Conservation (phyloP, 140 eudicot genomes). For the Cichorium intybus region DNA sequence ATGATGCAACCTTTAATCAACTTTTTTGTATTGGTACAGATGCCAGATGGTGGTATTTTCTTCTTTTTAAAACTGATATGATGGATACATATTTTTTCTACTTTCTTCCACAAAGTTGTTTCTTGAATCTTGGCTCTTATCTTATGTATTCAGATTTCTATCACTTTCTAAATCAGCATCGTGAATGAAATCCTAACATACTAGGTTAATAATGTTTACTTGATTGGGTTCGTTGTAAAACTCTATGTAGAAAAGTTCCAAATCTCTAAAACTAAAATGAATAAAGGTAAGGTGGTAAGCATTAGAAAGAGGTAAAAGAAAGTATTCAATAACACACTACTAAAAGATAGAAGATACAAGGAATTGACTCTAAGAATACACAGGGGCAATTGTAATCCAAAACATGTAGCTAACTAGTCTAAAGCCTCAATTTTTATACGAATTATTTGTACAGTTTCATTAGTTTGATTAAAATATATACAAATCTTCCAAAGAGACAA, state of each 20-base stretch:
- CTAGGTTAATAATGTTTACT: not conserved
- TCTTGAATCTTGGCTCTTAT: not conserved
- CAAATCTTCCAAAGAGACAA: not conserved
- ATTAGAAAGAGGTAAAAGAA: no score
- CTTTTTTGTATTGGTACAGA: not conserved
- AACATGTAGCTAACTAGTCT: not conserved
- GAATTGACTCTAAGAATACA: not conserved
- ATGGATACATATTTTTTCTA: not conserved
- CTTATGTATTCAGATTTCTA: not conserved
- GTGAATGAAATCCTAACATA: slow-evolving; percentile 9
- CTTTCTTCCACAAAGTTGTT: not conserved
- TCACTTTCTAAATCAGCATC: not conserved
- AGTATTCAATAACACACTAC: slow-evolving; percentile 4
- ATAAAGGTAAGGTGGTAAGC: no score
- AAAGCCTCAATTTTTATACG: not conserved
- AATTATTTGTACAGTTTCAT: not conserved
- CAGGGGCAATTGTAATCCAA: not conserved
- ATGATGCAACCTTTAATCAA: not conserved
- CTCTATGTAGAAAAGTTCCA: not conserved
- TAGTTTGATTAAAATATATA: not conserved
- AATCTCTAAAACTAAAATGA: not conserved
- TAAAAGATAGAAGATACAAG: not conserved
- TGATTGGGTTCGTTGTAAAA: slow-evolving; percentile 3
- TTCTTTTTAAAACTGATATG: not conserved
- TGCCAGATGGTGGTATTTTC: not conserved